Percentiles rank a stretch among this genome's conserved stretches.
Conservation (phyloP, 1,284 basidiomycete species). For the Ustilago lituana region DNA sequence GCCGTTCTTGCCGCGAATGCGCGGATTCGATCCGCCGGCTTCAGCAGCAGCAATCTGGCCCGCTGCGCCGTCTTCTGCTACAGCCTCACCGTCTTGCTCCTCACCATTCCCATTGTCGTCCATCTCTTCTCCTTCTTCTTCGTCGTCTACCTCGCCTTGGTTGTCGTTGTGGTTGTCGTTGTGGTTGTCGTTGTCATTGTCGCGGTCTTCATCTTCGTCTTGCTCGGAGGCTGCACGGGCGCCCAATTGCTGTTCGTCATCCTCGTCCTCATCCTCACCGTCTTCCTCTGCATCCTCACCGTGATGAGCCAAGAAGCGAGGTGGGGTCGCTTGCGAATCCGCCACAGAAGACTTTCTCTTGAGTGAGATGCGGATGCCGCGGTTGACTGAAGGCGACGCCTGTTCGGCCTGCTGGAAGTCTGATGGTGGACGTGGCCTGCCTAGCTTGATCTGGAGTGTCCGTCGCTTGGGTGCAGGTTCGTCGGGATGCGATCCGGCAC, state of each 20-base stretch:
- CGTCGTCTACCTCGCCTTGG: slow-evolving; percentile 1
- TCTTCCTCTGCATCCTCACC: slow-evolving; percentile 11
- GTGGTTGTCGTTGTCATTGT: slow-evolving; percentile 7
- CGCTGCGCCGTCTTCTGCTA: not conserved
- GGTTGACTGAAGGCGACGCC: slow-evolving; percentile 30
- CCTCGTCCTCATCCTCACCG: slow-evolving; percentile 8
- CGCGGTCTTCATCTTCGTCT: slow-evolving; percentile 13
- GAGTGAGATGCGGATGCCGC: slow-evolving; percentile 44
- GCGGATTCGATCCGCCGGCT: slow-evolving; percentile 10
- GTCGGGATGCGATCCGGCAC: slow-evolving; percentile 31
- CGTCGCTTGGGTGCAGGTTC: slow-evolving; percentile 30
- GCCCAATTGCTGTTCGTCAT: slow-evolving; percentile 1
- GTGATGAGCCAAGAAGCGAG: slow-evolving; percentile 13
- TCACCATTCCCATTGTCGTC: slow-evolving; percentile 2
- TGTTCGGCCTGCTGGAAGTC: slow-evolving; percentile 15
- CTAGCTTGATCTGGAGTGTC: slow-evolving; percentile 46
- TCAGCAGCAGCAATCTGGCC: not conserved
- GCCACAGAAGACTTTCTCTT: slow-evolving; percentile 31
- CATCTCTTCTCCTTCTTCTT: slow-evolving; percentile 5
- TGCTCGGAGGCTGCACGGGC: not conserved
- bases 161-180: slow-evolving; percentile 9
- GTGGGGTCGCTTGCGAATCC: slow-evolving; percentile 16
- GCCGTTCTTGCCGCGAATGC: slow-evolving; percentile 24
- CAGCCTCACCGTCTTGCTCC: not conserved
- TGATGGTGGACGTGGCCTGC: slow-evolving; percentile 24